Percentiles rank a stretch among this genome's conserved stretches.
phyloP scores from a whole-genome alignment of 768 basidiomycete species.

The Melanogaster broomeanus region DNA sequence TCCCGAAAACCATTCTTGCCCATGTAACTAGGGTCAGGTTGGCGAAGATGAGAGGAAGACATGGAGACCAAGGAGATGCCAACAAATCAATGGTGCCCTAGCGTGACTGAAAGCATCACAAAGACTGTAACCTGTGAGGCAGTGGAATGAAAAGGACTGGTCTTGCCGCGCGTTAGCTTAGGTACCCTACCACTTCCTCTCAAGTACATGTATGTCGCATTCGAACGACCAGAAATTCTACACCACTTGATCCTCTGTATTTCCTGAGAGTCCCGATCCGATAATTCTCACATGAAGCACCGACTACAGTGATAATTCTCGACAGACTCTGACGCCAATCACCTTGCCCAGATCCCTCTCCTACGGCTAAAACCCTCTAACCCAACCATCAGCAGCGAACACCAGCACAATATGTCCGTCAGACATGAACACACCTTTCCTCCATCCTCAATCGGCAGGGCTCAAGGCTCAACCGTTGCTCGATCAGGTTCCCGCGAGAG shows the following conservation, averaged over 20 bases:
- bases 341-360: no score
- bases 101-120: neutral
- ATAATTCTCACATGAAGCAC: neutral
- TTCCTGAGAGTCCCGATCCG: no score
- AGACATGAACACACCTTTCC: constrained; percentile 45
- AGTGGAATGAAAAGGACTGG: no score
- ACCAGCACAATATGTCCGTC: no score
- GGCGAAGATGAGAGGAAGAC: constrained; percentile 9
- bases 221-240: no score
- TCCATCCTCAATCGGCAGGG: constrained; percentile 55
- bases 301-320: neutral
- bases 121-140: neutral
- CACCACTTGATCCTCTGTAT: no score
- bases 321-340: neutral
- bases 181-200: no score
- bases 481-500: constrained; percentile 53
- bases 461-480: constrained; percentile 43
- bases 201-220: no score
- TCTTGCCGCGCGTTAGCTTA: no score
- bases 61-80: neutral
- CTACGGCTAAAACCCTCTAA: neutral
- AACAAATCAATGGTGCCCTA: no score
- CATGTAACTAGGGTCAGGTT: constrained; percentile 7
- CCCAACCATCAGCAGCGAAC: no score
- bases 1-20: constrained; percentile 28